These are phyloP conservation scores for Solanum piurae DNA, from an alignment of 257 asterid genomes.

Conservation along the genomic window DNA sequence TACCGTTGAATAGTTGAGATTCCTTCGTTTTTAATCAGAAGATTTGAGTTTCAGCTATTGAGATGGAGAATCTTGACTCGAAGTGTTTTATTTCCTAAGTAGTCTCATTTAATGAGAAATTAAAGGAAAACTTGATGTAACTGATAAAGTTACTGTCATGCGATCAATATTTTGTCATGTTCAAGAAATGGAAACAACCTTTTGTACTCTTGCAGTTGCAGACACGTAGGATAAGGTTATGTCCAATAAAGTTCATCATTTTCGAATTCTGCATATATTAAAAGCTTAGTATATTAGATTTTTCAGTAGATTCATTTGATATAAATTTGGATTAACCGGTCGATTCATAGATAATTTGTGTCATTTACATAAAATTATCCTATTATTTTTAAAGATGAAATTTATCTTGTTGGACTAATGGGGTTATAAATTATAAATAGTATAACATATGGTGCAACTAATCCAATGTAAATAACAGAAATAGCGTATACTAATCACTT, in stretches of 20 bases:
- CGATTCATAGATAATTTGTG: too few species aligned
- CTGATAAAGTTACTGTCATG: too few species aligned
- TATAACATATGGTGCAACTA: neutral
- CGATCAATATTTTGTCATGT: neutral
- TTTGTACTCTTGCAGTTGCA: neutral
- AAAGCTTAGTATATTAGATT: neutral
- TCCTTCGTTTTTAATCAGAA: fast-evolving
- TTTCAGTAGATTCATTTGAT: neutral
- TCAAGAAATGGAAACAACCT: fast-evolving
- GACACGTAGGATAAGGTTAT: too few species aligned
- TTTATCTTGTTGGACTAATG: too few species aligned
- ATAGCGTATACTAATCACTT: too few species aligned
- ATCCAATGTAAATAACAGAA: neutral
- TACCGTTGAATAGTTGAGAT: neutral
- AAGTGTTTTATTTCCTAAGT: neutral
- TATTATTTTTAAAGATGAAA: too few species aligned
- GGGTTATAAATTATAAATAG: too few species aligned
- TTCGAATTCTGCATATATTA: neutral
- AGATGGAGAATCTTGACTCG: neutral
- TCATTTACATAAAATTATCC: too few species aligned
- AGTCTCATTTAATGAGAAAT: neutral
- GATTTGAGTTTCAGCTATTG: fast-evolving
- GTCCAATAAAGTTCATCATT: too few species aligned
- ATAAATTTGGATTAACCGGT: too few species aligned
- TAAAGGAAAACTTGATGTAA: neutral